Conservation (phyloP, 2,329 filamentous ascomycete genomes). For the Colletotrichum sp. region DNA sequence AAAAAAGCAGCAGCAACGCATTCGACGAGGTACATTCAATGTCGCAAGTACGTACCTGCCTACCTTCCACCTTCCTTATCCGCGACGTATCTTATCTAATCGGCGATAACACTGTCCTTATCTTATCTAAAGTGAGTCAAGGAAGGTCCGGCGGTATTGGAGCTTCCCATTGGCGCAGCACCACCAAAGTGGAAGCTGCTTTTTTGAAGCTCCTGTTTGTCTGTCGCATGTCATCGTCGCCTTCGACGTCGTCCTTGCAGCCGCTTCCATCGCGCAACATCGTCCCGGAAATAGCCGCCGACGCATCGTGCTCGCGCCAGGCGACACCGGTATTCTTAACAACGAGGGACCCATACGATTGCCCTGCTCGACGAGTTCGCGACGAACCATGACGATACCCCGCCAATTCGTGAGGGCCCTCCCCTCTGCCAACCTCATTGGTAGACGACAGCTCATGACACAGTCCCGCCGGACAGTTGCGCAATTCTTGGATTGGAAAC, state of each 20-base stretch:
- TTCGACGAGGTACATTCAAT: neutral
- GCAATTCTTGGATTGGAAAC: constrained; percentile 59
- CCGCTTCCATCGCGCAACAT: neutral
- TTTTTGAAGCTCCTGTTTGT: neutral
- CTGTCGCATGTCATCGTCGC: constrained; percentile 2
- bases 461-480: constrained; percentile 52
- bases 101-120: neutral
- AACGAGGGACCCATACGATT: neutral
- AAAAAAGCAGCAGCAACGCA: neutral
- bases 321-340: neutral
- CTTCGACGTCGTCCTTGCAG: neutral
- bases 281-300: neutral
- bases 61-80: neutral
- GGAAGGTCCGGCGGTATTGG: neutral
- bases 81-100: neutral
- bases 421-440: neutral
- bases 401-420: neutral
- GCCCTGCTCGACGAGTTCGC: neutral
- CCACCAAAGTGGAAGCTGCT: neutral
- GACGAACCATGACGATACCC: neutral
- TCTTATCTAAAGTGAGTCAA: neutral
- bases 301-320: neutral
- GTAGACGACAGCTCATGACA: constrained; percentile 36
- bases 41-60: neutral
- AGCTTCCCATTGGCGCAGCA: constrained; percentile 9